Evolutionary conservation across 2,329 filamentous ascomycete genomes (phyloP), one percentile per base, ranked within the genome.

Genomic region (Dryadomyces quercivorus): DNA sequence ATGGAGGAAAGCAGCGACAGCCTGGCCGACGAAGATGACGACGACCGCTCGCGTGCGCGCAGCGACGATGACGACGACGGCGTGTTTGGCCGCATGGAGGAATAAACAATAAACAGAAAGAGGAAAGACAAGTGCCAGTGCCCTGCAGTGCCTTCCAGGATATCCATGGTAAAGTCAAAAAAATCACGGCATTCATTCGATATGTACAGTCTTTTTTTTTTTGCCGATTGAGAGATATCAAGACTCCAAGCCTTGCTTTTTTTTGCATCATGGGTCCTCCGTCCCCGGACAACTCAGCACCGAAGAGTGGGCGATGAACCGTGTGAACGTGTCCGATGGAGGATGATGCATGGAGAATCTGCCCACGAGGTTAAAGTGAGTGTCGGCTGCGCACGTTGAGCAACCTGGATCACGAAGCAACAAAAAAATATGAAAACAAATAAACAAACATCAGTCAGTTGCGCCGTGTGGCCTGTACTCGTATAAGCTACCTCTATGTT

Each of bases 71-170:
- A 95, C 59, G 92, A 97, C 61, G 91, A 96, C 61, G 91, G 91
- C 65, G 86, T 97, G 63, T 98, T 98, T 74, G 91, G 91, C 55
- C 82, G 82, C 61, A 97, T 97, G 92, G 93, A 98, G 71, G 89
- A 95, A 69, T 93, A 76, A 72, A 16, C 40, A 20, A 34, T 5
- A 13, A 22, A 42, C 20, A 31, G 18, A 8, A 47, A 16, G 5
- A 43, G 5, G 8, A 44, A 42, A 42, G 18, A 45, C 8, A 20
- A 31, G 26, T 31, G 26, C 26, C 26, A 31, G 8, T 31, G 26
- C 26, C 26, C 26, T 31, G 26, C 26, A 31, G 26, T 31, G 26
- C 26, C 26, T 31, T 31, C 31, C 42, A 52, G 51, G 51, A 52
- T 52, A 52, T 52, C 10, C 38, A 45, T 52, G 51, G 8, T 16